Evolutionary conservation across 257 asterid species (phyloP), one percentile per base, ranked within the genome.

Genomic region (Capsicum pubescens): DNA sequence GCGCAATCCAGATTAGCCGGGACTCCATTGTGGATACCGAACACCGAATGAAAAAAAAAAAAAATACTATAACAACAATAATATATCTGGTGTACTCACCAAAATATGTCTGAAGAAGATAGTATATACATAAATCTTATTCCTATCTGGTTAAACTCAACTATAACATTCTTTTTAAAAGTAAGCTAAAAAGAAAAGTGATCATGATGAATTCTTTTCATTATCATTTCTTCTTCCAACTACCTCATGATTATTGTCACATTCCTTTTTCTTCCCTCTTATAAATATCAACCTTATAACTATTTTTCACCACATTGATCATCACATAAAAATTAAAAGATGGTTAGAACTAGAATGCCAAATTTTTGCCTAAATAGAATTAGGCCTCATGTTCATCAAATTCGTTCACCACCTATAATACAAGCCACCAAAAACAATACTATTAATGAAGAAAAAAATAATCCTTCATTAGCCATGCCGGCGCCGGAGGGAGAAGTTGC

Each of bases 361-460:
- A 91, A 68, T 68, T 89, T 94, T 76, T 94, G 97, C 94, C 77
- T 94, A 59, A 93, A 90, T 82, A 87, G 93, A 83, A 92, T 94
- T 64, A 92, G 94, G 89, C 98, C 98, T 46, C 88, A 90, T 52
- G 93, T 91, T 69, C 89, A 93, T 69, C 89, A 93, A 68, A 90
- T 94, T 68, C 93, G 98, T 46, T 90, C 95, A 5, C 90, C 94
- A 0, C 87, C 89, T 0, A 58, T 79, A 44, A 58, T 79, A 44
- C 91, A 85, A 61, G 56, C 86, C 81, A 88, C 86, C 81, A 88
- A 89, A 70, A 87, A 82, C 19, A 56, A 67, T 7, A 67, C 6
- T 32, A 66, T 35, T 67, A 67, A 35, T 67, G 76, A 81, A 81
- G 84, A 63, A 9, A 81, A 66, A 36, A 84, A 72, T 19, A 59